phyloP scores from a whole-genome alignment of 176 grass and related monocot species.

The Tillandsia leiboldiana region DNA sequence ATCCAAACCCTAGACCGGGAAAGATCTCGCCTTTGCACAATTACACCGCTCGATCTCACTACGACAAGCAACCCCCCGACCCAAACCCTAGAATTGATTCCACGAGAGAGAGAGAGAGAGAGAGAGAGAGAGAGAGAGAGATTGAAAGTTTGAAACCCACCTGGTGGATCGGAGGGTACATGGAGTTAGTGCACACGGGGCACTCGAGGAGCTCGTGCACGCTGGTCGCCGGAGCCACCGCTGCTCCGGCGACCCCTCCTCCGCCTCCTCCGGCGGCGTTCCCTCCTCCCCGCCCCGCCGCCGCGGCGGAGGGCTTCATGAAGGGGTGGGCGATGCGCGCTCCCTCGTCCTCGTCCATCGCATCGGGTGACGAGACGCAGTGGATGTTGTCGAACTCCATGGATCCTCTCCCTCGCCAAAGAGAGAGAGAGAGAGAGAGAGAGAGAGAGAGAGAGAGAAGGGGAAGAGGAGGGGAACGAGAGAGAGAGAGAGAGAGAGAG shows the following conservation, averaged over 20 bases:
- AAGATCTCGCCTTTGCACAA: too few relatives aligned
- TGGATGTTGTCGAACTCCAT: slow-evolving; percentile 60
- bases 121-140: neutral
- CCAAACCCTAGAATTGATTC: neutral
- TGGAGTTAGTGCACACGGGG: slow-evolving; percentile 96
- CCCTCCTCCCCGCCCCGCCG: neutral
- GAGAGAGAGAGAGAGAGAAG: too few relatives aligned
- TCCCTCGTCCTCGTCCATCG: slow-evolving; percentile 26
- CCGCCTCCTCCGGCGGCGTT: neutral
- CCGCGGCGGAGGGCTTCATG: neutral
- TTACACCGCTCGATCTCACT: too few relatives aligned
- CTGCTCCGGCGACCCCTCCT: neutral
- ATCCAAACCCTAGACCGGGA: too few relatives aligned
- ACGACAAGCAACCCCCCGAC: neutral
- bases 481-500: too few relatives aligned
- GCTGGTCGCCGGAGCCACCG: slow-evolving; percentile 27
- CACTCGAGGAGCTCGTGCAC: slow-evolving; percentile 97
- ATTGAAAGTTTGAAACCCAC: slow-evolving; percentile 11
- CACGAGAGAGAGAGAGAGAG: neutral
- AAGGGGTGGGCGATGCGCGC: slow-evolving; percentile 31
- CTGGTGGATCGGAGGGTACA: slow-evolving; percentile 98
- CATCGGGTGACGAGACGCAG: slow-evolving; percentile 62
- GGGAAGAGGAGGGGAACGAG: too few relatives aligned
- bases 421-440: too few relatives aligned
- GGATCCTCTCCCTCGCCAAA: neutral